Conservation (phyloP, 1,284 basidiomycete species). For the Pascua sp. region DNA sequence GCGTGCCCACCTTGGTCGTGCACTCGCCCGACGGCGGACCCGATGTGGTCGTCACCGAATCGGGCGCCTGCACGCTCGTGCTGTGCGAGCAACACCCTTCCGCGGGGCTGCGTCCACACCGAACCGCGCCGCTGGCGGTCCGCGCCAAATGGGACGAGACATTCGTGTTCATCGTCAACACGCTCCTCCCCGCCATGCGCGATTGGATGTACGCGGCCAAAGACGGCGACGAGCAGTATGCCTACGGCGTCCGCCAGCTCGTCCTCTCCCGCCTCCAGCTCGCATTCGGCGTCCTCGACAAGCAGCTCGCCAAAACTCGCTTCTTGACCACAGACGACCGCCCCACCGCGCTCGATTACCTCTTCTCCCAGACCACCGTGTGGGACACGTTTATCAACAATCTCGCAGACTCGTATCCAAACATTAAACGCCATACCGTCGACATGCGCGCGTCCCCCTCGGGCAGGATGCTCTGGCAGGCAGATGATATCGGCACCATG, state of each 20-base stretch:
- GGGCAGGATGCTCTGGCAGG: neutral
- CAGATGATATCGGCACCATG: conserved; percentile 5
- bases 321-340: conserved; percentile 3
- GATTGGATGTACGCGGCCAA: conserved; percentile 30
- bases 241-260: conserved; percentile 10
- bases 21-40: neutral
- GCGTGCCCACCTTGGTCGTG: conserved; percentile 22
- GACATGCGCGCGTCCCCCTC: conserved; percentile 4
- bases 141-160: conserved; percentile 19
- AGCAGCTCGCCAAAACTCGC: neutral
- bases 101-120: conserved; percentile 9
- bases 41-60: conserved; percentile 19
- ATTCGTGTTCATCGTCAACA: conserved; percentile 22
- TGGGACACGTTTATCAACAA: conserved; percentile 13
- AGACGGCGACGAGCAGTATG: conserved; percentile 3
- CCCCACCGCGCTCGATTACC: conserved; percentile 9
- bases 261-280: conserved; percentile 7
- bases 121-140: conserved; percentile 3
- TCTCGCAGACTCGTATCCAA: conserved; percentile 1
- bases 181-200: conserved; percentile 22
- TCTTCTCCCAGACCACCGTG: conserved; percentile 9
- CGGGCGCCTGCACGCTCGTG: conserved; percentile 19
- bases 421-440: conserved; percentile 3
- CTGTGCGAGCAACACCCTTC: conserved; percentile 17
- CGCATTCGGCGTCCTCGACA: conserved; percentile 5